A percentile compares a stretch with the other conserved stretches of the same genome.
phyloP scores from a whole-genome alignment of 768 basidiomycete species.

The Hygrophoropsis aurantiaca region DNA sequence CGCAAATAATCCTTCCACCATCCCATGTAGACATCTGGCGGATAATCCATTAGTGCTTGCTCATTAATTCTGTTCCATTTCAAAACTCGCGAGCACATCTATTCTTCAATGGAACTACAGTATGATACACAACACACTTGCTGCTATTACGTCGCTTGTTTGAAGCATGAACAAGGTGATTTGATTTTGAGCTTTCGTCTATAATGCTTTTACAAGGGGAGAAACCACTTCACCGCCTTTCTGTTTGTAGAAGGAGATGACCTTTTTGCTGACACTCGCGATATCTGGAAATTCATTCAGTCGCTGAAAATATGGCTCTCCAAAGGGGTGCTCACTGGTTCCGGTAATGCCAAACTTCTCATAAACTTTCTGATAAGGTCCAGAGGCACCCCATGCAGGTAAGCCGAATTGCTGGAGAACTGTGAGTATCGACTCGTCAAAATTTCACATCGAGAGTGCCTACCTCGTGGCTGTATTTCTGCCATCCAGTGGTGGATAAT shows the following conservation, averaged over 20 bases:
- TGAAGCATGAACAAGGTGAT: not conserved
- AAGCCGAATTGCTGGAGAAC: slow-evolving; percentile 64
- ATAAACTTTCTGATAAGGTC: slow-evolving; percentile 88
- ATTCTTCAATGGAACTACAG: slow-evolving; percentile 12
- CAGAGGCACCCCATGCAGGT: slow-evolving; percentile 81
- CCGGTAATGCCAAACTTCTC: slow-evolving; percentile 88
- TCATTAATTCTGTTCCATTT: not conserved
- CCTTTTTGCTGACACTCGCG: slow-evolving; percentile 80
- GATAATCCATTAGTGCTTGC: slow-evolving; percentile 12
- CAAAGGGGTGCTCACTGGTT: slow-evolving; percentile 46
- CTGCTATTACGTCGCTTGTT: slow-evolving; percentile 2
- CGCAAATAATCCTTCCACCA: slow-evolving; percentile 51
- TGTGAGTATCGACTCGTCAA: slow-evolving; percentile 5
- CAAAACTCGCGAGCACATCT: not conserved
- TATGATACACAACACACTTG: slow-evolving; percentile 10
- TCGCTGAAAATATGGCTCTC: not conserved
- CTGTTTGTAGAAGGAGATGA: slow-evolving; percentile 84
- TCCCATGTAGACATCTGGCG: slow-evolving; percentile 20
- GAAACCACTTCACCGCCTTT: slow-evolving; percentile 70
- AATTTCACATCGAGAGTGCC: slow-evolving; percentile 8
- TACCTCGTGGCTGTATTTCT: slow-evolving; percentile 85
- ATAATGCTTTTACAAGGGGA: slow-evolving; percentile 74
- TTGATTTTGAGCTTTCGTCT: slow-evolving; percentile 10
- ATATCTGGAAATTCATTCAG: slow-evolving; percentile 51
- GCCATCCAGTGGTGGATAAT: slow-evolving; percentile 80